Evolutionary conservation across 2,329 filamentous ascomycete species (phyloP).

Genomic region (Hymenoscyphus scutula): DNA sequence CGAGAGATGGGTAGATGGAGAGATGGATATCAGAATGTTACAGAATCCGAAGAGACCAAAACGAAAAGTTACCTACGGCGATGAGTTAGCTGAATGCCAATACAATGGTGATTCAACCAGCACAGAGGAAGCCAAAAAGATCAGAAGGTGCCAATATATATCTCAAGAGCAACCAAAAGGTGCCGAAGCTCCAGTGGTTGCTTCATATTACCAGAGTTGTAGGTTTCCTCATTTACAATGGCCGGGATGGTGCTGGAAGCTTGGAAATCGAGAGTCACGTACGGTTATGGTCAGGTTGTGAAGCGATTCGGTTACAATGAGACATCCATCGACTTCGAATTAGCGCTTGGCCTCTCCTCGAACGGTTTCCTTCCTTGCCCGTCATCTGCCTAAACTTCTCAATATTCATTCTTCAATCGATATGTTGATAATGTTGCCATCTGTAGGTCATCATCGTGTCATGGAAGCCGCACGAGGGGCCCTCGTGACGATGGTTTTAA

Average conservation of each 20-base stretch:
- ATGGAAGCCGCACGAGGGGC: slow-evolving; percentile 57
- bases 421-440: slow-evolving; percentile 49
- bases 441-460: slow-evolving; percentile 68
- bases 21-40: too few relatives aligned
- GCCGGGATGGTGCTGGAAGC: neutral
- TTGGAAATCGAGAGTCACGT: slow-evolving; percentile 14
- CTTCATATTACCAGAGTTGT: slow-evolving; percentile 51
- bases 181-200: slow-evolving; percentile 43
- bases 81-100: neutral
- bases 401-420: slow-evolving; percentile 1
- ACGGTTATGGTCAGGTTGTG: neutral
- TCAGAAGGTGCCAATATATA: slow-evolving; percentile 27
- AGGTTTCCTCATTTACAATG: slow-evolving; percentile 33
- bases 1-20: too few relatives aligned
- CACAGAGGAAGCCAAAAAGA: neutral
- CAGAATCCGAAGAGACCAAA: neutral
- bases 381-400: too few relatives aligned
- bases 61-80: neutral
- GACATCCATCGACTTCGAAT: neutral
- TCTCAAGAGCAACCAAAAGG: slow-evolving; percentile 50
- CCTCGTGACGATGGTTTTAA: slow-evolving; percentile 83
- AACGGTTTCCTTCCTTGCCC: neutral
- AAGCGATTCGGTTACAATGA: neutral
- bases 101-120: neutral
- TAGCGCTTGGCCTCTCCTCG: neutral